A percentile compares a stretch with the other conserved stretches of the same genome.
phyloP scores from a whole-genome alignment of 2,329 filamentous ascomycete genomes.

The Pestalotiopsis sp. region DNA sequence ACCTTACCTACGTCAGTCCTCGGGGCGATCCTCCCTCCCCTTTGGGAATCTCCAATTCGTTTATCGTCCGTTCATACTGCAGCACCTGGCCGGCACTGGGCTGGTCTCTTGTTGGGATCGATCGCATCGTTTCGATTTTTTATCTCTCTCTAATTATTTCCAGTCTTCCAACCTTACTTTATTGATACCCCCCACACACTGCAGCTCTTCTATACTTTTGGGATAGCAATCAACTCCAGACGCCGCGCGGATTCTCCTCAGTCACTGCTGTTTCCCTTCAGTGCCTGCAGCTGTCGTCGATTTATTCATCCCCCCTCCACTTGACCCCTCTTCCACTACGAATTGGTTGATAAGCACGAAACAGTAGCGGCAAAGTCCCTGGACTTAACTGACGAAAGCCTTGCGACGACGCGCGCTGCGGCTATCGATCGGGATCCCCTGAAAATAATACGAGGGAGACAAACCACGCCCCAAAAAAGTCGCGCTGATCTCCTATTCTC shows the following conservation, averaged over 20 bases:
- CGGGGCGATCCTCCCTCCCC: constrained; percentile 8
- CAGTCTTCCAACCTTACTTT: neutral
- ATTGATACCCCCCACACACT: constrained; percentile 2
- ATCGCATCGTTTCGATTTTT: neutral
- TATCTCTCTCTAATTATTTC: neutral
- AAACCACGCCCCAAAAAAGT: neutral
- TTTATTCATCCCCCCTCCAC: constrained; percentile 3
- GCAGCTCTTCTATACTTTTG: neutral
- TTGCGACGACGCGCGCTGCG: neutral
- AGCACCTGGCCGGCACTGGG: neutral
- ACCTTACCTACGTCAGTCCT: constrained; percentile 11
- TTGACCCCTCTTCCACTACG: neutral
- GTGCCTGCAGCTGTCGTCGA: neutral
- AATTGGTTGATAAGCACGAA: constrained; percentile 7
- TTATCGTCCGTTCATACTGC: neutral
- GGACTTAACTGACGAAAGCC: constrained; percentile 2
- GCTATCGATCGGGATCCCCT: neutral
- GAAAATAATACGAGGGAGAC: neutral
- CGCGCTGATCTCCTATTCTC: neutral
- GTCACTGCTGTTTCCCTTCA: neutral
- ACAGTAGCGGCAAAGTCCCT: constrained; percentile 4
- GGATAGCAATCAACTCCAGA: neutral
- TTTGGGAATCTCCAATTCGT: neutral
- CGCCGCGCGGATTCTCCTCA: neutral
- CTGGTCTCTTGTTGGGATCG: neutral